Conservation (phyloP, 305 asterid species). For the Solanum hybrid region DNA sequence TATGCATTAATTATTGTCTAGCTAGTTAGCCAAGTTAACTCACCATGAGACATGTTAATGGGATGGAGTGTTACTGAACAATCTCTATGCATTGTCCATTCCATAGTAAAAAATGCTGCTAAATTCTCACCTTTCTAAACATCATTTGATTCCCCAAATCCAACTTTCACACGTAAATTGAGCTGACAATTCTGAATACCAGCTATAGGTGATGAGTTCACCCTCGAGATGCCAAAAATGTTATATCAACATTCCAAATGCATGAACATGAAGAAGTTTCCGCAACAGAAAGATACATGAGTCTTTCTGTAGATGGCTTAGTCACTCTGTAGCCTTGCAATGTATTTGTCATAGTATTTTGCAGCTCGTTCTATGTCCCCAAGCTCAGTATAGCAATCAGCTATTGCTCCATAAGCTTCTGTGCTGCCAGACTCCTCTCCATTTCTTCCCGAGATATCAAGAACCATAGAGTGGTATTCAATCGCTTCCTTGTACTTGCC, state of each 20-base stretch:
- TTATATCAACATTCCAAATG: background rate
- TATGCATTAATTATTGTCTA: background rate
- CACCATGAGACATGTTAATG: background rate
- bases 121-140: background rate
- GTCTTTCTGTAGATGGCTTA: constrained; percentile 11
- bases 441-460: constrained; percentile 67
- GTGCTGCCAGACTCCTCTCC: constrained; percentile 91
- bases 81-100: background rate
- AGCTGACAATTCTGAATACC: background rate
- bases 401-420: constrained; percentile 97
- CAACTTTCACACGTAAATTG: background rate
- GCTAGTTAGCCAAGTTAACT: background rate
- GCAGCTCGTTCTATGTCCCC: constrained; percentile 93
- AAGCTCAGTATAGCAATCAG: constrained; percentile 94
- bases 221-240: background rate
- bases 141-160: background rate
- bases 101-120: background rate
- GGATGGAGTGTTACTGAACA: background rate
- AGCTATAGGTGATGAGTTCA: background rate
- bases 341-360: constrained; percentile 80
- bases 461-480: constrained; percentile 65
- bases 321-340: constrained; percentile 79
- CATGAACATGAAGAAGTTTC: background rate
- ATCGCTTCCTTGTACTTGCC: too few relatives aligned
- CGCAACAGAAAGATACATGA: background rate